These are phyloP conservation scores for Chytriomyces hyalinus DNA, from an alignment of 192 early-diverging fungal species.

Conservation along the genomic window DNA sequence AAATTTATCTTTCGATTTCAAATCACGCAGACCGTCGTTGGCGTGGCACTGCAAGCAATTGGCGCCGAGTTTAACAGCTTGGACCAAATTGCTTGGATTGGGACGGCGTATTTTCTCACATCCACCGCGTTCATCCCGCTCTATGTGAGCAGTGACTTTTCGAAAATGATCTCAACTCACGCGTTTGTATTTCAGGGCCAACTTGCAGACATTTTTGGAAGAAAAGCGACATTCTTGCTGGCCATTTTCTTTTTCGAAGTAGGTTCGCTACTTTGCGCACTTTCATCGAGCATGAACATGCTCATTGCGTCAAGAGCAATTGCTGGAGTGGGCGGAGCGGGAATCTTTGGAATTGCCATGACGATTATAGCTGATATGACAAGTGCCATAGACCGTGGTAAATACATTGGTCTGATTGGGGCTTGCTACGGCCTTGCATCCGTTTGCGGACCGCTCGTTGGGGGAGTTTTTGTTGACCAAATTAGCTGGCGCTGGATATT, in stretches of 20 bases:
- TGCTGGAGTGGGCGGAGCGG: slow-evolving; percentile 76
- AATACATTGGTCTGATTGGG: slow-evolving; percentile 77
- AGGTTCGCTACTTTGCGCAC: slow-evolving; percentile 79
- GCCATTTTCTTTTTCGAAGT: slow-evolving; percentile 70
- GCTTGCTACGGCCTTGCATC: slow-evolving; percentile 76
- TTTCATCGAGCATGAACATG: slow-evolving; percentile 62
- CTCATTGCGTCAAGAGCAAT: slow-evolving; percentile 77
- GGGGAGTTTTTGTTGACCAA: slow-evolving; percentile 72
- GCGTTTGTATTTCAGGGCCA: slow-evolving; percentile 48
- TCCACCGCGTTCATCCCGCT: slow-evolving; percentile 40
- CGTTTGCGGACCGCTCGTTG: slow-evolving; percentile 76
- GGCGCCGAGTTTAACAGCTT: slow-evolving; percentile 45
- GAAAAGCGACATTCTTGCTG: slow-evolving; percentile 69
- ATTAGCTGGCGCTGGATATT: slow-evolving; percentile 51
- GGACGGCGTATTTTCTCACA: slow-evolving; percentile 46
- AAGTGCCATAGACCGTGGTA: slow-evolving; percentile 54
- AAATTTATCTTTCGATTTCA: slow-evolving; percentile 41
- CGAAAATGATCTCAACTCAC: background rate
- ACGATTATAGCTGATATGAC: slow-evolving; percentile 85
- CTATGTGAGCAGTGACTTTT: background rate
- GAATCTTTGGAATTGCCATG: slow-evolving; percentile 76
- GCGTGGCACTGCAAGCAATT: slow-evolving; percentile 36
- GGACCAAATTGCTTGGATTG: slow-evolving; percentile 47
- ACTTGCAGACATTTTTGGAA: slow-evolving; percentile 35
- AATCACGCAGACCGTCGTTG: slow-evolving; percentile 46